A percentile compares a stretch with the other conserved stretches of the same genome.
phyloP scores from a whole-genome alignment of 768 basidiomycete species.

The Mrakia frigida region DNA sequence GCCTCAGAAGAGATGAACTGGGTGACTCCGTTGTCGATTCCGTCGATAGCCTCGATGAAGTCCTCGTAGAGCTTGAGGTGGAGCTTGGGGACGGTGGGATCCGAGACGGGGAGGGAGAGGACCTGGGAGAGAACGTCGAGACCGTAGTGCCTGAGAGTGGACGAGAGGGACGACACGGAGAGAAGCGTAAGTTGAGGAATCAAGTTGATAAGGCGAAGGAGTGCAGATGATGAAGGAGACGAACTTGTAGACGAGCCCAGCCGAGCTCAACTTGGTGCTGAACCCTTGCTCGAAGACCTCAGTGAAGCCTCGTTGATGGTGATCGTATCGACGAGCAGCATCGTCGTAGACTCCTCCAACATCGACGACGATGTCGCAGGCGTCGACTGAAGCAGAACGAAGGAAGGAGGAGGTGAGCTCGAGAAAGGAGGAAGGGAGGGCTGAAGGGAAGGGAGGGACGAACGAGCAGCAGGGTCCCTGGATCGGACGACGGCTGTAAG shows the following conservation, averaged over 20 bases:
- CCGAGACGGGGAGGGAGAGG: slow-evolving; percentile 51
- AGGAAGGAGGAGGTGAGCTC: background rate
- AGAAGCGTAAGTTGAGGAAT: background rate
- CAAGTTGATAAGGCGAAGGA: background rate
- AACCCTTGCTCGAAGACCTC: slow-evolving; percentile 86
- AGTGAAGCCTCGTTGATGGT: slow-evolving; percentile 89
- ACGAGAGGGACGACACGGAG: background rate
- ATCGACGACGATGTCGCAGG: slow-evolving; percentile 92
- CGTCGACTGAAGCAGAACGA: slow-evolving; percentile 46
- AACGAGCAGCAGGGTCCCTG: slow-evolving; percentile 42
- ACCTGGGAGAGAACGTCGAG: slow-evolving; percentile 70
- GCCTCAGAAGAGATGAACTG: slow-evolving; percentile 53
- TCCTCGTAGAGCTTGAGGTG: slow-evolving; percentile 93
- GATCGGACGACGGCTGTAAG: slow-evolving; percentile 40
- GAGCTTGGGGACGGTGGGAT: slow-evolving; percentile 63
- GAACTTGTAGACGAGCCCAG: slow-evolving; percentile 93
- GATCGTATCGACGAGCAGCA: slow-evolving; percentile 74
- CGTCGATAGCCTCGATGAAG: slow-evolving; percentile 91
- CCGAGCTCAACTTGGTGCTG: slow-evolving; percentile 81
- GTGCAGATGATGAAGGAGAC: slow-evolving; percentile 36
- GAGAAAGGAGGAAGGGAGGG: background rate
- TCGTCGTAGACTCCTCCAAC: slow-evolving; percentile 90
- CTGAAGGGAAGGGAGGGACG: slow-evolving; percentile 30
- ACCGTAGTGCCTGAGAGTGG: slow-evolving; percentile 61
- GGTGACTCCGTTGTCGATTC: slow-evolving; percentile 87